phyloP scores from a whole-genome alignment of 306 rosid genomes.

The Malus sieversii region DNA sequence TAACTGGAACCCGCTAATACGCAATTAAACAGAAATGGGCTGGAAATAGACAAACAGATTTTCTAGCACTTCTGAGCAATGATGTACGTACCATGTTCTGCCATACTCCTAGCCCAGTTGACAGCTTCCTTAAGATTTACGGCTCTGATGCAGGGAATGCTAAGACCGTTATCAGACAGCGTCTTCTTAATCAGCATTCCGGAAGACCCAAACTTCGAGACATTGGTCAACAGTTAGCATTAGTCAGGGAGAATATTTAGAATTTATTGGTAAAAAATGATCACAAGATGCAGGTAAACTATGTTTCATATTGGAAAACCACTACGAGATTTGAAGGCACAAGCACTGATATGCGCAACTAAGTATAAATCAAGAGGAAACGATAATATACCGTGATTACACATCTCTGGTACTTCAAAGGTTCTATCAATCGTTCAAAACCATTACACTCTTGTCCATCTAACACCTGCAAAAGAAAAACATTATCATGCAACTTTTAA shows the following conservation, averaged over 20 bases:
- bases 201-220: constrained; percentile 19
- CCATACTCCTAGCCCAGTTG: constrained; percentile 13
- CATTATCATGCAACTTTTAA: not conserved
- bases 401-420: constrained; percentile 23
- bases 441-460: constrained; percentile 18
- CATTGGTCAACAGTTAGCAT: not conserved
- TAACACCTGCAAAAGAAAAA: constrained; percentile 2
- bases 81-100: constrained; percentile 13
- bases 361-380: not conserved
- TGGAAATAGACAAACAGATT: not conserved
- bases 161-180: constrained; percentile 14
- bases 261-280: not conserved
- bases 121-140: constrained; percentile 21
- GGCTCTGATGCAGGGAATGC: constrained; percentile 19
- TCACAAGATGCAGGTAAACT: not conserved
- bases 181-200: constrained; percentile 21
- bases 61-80: too few relatives aligned
- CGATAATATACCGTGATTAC: constrained; percentile 24
- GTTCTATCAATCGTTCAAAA: constrained; percentile 28
- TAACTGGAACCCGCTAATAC: not conserved
- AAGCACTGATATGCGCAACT: not conserved
- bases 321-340: not conserved
- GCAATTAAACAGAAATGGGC: not conserved
- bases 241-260: not conserved
- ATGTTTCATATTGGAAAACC: too few relatives aligned